Conservation (phyloP, 768 basidiomycete genomes). For the Lentinula raphanica region DNA sequence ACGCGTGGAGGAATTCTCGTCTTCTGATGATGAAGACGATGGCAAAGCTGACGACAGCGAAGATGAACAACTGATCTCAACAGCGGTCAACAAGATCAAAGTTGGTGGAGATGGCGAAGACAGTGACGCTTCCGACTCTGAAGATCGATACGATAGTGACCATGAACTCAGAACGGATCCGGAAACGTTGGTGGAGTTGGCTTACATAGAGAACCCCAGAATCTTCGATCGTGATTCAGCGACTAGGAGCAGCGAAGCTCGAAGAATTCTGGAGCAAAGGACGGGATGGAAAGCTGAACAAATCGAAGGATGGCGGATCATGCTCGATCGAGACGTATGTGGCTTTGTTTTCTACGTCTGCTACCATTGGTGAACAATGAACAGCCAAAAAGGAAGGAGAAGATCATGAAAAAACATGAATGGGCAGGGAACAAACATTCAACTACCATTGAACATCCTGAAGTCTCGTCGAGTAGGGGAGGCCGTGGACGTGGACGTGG, state of each 20-base stretch:
- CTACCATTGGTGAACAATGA: neutral
- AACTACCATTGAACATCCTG: slow-evolving; percentile 4
- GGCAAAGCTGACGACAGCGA: slow-evolving; percentile 22
- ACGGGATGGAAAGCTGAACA: slow-evolving; percentile 83
- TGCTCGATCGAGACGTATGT: slow-evolving; percentile 85
- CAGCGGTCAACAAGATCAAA: slow-evolving; percentile 34
- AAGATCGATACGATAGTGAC: slow-evolving; percentile 28
- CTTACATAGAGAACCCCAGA: slow-evolving; percentile 70
- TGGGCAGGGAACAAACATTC: slow-evolving; percentile 58
- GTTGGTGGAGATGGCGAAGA: slow-evolving; percentile 59
- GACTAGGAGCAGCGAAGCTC: slow-evolving; percentile 64
- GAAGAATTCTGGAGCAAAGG: slow-evolving; percentile 59
- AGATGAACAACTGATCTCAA: slow-evolving; percentile 52
- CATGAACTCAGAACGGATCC: slow-evolving; percentile 27
- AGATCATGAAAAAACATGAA: slow-evolving; percentile 69
- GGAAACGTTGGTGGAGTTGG: slow-evolving; percentile 68
- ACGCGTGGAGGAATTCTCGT: slow-evolving; percentile 60
- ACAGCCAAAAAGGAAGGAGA: slow-evolving; percentile 65
- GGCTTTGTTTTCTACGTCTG: neutral
- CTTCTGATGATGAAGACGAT: slow-evolving; percentile 48
- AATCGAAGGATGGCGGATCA: slow-evolving; percentile 88
- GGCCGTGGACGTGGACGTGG: slow-evolving; percentile 34
- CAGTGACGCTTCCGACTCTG: slow-evolving; percentile 31
- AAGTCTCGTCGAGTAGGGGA: slow-evolving; percentile 19
- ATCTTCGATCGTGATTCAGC: slow-evolving; percentile 72